phyloP scores from a whole-genome alignment of 176 grass and related monocot genomes.

The Echinochloa phyllopogon region DNA sequence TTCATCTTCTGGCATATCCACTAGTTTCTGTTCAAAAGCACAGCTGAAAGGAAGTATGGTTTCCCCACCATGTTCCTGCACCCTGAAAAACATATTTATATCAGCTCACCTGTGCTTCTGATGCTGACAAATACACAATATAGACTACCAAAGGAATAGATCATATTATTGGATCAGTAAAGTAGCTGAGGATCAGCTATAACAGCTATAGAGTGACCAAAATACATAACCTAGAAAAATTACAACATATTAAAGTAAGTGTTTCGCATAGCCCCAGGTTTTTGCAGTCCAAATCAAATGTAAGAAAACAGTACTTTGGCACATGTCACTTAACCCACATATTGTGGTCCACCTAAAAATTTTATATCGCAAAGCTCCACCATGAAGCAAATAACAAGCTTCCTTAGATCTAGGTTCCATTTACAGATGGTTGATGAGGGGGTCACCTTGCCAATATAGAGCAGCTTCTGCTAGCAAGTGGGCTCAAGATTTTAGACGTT shows the following conservation, averaged over 20 bases:
- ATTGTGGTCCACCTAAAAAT: not conserved
- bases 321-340: not conserved
- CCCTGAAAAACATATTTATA: slow-evolving; percentile 55
- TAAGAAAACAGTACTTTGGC: not conserved
- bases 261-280: not conserved
- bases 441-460: not conserved
- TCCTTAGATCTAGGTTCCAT: not conserved
- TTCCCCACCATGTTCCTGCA: slow-evolving; percentile 94
- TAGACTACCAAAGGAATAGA: slow-evolving; percentile 7
- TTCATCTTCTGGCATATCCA: slow-evolving; percentile 97
- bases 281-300: not conserved
- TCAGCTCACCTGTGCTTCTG: not conserved
- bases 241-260: not conserved
- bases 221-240: not conserved
- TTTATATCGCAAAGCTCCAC: not conserved
- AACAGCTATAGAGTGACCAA: not conserved
- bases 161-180: not conserved
- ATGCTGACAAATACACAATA: not conserved
- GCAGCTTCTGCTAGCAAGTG: not conserved
- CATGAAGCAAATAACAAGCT: not conserved
- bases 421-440: not conserved
- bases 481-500: not conserved
- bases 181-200: not conserved
- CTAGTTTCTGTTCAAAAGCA: slow-evolving; percentile 81
- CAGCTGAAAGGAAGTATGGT: slow-evolving; percentile 95